Evolutionary conservation across 306 rosid species (phyloP).

Genomic region (Astragalus glycyphyllos): DNA sequence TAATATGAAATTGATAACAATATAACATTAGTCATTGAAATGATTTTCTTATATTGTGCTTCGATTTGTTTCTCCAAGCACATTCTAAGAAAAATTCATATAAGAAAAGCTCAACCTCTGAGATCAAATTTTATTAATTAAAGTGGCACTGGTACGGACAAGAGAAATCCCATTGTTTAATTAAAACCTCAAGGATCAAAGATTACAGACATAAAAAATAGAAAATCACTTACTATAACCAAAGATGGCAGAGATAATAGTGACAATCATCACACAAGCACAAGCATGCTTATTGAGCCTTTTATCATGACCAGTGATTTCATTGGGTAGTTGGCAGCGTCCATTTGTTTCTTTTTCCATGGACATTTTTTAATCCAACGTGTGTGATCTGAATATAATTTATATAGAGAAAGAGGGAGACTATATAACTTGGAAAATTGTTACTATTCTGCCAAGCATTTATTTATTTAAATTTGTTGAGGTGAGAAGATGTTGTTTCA

Average conservation of each 20-base stretch:
- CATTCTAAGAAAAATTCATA: neutral
- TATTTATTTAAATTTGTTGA: slow-evolving; percentile 7
- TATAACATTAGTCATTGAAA: neutral
- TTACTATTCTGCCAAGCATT: neutral
- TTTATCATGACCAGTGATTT: slow-evolving; percentile 11
- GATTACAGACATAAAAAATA: neutral
- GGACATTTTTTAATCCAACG: slow-evolving; percentile 21
- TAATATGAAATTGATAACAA: no score
- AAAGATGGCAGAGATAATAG: slow-evolving; percentile 64
- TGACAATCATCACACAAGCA: slow-evolving; percentile 58
- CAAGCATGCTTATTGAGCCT: slow-evolving; percentile 64
- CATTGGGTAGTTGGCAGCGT: slow-evolving; percentile 27
- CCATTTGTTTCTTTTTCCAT: slow-evolving; percentile 16
- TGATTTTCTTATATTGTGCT: no score
- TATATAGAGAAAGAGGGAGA: neutral
- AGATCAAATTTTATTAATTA: no score
- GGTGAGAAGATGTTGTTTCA: slow-evolving; percentile 24
- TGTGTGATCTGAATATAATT: slow-evolving; percentile 7
- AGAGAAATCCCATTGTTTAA: no score
- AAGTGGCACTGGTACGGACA: no score
- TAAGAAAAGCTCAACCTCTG: neutral
- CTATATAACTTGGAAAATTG: neutral
- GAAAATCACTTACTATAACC: slow-evolving; percentile 42
- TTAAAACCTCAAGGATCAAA: neutral
- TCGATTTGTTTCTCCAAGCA: neutral